phyloP scores from a whole-genome alignment of 169 alveolate genomes.

The Theileria annulata region DNA sequence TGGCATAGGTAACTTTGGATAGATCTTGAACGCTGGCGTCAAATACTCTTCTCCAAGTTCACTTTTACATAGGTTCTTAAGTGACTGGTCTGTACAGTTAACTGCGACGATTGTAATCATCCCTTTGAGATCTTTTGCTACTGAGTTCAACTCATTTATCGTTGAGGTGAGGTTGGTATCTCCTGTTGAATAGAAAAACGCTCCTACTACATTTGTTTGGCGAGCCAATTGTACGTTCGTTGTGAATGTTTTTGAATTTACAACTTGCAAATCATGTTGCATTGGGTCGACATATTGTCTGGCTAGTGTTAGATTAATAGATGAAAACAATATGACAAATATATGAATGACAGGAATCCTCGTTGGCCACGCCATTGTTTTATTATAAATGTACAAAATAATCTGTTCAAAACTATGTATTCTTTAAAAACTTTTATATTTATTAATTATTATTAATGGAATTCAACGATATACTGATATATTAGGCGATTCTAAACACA shows the following conservation, averaged over 20 bases:
- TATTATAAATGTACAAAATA: too few relatives aligned
- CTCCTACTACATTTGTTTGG: slow-evolving; percentile 67
- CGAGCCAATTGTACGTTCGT: slow-evolving; percentile 71
- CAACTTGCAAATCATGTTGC: slow-evolving; percentile 77
- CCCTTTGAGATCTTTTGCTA: slow-evolving; percentile 72
- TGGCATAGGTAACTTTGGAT: slow-evolving; percentile 76
- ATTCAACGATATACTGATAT: background rate
- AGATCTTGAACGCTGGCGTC: slow-evolving; percentile 65
- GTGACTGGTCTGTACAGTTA: slow-evolving; percentile 64
- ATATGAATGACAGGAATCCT: background rate
- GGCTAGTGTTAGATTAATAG: background rate
- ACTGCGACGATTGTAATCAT: slow-evolving; percentile 65
- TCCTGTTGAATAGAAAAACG: slow-evolving; percentile 68
- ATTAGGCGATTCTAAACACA: background rate
- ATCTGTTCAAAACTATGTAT: background rate
- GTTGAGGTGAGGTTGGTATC: slow-evolving; percentile 64
- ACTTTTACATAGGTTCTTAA: slow-evolving; percentile 47
- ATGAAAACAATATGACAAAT: background rate
- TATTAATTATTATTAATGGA: background rate
- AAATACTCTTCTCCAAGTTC: slow-evolving; percentile 65
- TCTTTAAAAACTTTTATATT: background rate
- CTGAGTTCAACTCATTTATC: slow-evolving; percentile 67
- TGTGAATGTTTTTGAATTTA: slow-evolving; percentile 69
- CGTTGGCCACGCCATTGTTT: background rate
- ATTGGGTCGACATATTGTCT: slow-evolving; percentile 68